These are phyloP conservation scores for Pinus taeda DNA, from an alignment of 75 land plant species.

Conservation along the genomic window DNA sequence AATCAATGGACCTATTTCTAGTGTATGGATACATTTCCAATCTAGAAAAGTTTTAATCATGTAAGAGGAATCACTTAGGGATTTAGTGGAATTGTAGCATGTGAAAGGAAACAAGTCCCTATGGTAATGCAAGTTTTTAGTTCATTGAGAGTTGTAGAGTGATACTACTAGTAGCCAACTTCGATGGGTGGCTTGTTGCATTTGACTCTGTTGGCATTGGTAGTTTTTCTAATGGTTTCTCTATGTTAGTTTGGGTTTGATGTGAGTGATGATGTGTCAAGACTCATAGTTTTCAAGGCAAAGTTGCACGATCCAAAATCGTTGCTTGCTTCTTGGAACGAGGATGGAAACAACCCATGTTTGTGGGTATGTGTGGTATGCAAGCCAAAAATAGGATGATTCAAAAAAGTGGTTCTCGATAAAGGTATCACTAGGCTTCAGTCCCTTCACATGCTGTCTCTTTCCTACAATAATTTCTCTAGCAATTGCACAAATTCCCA, in stretches of 20 bases:
- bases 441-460: constrained; percentile 48
- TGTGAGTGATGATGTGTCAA: constrained; percentile 84
- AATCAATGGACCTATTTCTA: too few relatives aligned
- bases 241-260: neutral
- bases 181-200: too few relatives aligned
- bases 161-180: too few relatives aligned
- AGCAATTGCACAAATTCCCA: constrained; percentile 41
- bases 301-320: constrained; percentile 59
- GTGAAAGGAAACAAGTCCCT: too few relatives aligned
- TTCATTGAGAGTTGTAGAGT: too few relatives aligned
- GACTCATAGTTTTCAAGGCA: constrained; percentile 83
- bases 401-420: constrained; percentile 45
- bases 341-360: constrained; percentile 76
- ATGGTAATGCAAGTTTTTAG: too few relatives aligned
- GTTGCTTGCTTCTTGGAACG: constrained; percentile 68
- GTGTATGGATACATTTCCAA: too few relatives aligned
- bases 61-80: constrained; percentile 3
- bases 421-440: constrained; percentile 64
- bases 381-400: constrained; percentile 42
- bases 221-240: too few relatives aligned
- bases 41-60: constrained; percentile 69
- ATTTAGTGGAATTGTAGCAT: too few relatives aligned
- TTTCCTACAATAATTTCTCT: constrained; percentile 57
- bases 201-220: too few relatives aligned
- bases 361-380: constrained; percentile 73